A percentile compares a stretch with the other conserved stretches of the same genome.
phyloP scores from a whole-genome alignment of 495 filamentous ascomycete genomes.

The Penicillium herquei region DNA sequence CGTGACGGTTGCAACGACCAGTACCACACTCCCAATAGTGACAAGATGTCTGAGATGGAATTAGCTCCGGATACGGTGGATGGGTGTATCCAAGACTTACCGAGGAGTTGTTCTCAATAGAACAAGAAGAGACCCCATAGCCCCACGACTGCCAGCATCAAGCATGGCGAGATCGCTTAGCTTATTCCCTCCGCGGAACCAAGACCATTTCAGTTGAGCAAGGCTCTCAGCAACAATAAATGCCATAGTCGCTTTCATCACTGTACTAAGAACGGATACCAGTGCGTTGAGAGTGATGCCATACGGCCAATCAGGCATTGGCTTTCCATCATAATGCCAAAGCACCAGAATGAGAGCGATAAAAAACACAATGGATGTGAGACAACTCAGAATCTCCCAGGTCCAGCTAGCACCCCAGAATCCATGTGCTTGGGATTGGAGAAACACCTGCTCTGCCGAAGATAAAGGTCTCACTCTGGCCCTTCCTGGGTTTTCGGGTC shows the following conservation, averaged over 20 bases:
- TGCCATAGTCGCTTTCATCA: conserved; percentile 43
- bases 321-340: conserved; percentile 35
- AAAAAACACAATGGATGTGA: conserved; percentile 22
- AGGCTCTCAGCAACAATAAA: conserved; percentile 39
- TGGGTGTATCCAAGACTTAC: conserved; percentile 9
- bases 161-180: conserved; percentile 41
- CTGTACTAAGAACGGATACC: conserved; percentile 41
- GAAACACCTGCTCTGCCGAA: conserved; percentile 18
- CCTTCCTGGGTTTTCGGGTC: not conserved
- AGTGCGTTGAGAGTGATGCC: conserved; percentile 48
- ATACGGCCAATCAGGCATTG: conserved; percentile 43
- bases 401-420: conserved; percentile 28
- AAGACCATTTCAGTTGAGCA: conserved; percentile 50
- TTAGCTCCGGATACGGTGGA: not conserved
- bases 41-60: conserved; percentile 34
- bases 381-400: conserved; percentile 24
- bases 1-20: conserved; percentile 38
- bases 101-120: conserved; percentile 27
- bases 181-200: conserved; percentile 39
- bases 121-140: conserved; percentile 32
- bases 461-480: conserved; percentile 15
- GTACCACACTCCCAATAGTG: conserved; percentile 35
- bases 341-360: conserved; percentile 34
- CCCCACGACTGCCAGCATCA: conserved; percentile 44
- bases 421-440: conserved; percentile 15